Base-by-base conservation (phyloP, 345 rosid species). In the Melastoma malabathricum region DNA sequence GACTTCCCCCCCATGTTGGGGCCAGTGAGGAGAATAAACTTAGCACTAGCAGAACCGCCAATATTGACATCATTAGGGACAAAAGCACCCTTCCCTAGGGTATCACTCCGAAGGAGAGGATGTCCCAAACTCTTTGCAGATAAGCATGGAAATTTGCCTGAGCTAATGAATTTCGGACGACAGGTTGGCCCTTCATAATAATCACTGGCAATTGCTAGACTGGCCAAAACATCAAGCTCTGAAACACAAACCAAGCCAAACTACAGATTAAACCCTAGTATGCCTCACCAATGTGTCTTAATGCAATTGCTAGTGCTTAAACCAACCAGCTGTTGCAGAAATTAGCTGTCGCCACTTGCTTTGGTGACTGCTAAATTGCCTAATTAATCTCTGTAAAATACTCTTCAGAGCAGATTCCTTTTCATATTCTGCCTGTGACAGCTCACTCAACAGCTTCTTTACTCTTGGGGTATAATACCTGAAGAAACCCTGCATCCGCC, bases 1-100 rank as follows among this genome's bases (percentile, higher is more conserved):
- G 98, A 92, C 68, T 92, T 92, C 59, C 97, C 98, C 63, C 98
- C 97, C 95, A 92, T 92, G 65, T 92, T 92, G 52, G 98, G 98
- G 70, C 97, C 98, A 16, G 95, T 84, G 52, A 92, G 98, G 57
- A 92, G 95, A 61, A 92, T 64, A 75, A 92, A 92, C 56, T 84
- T 70, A 60, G 95, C 82, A 59, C 73, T 62, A 63, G 52, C 68
- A 52, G 61, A 48, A 66, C 97, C 88, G 46, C 97, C 93, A 23
- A 92, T 67, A 52, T 47, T 64, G 50, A 87, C 65, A 62, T 92
- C 77, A 73, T 92, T 92, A 49, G 98, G 86, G 50, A 92, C 95
- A 65, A 92, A 92, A 52, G 81, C 65, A 43, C 95, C 94, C 74
- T 74, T 81, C 54, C 93, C 96, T 62, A 87, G 64, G 17, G 90